Conservation (phyloP, 1,284 basidiomycete genomes). For the Ceratorhiza oryzae-sativae region DNA sequence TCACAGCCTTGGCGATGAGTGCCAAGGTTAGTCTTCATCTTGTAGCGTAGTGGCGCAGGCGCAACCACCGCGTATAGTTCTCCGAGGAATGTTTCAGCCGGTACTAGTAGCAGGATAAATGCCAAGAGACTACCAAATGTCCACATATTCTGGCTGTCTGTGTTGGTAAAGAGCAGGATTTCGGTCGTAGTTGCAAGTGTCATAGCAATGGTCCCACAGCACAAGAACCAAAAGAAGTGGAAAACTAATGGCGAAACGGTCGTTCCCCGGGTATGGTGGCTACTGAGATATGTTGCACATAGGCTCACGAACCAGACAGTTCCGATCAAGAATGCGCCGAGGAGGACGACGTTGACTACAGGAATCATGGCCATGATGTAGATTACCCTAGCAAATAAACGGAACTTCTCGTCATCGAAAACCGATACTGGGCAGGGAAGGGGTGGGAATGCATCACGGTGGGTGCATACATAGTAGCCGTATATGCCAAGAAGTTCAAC, state of each 20-base stretch:
- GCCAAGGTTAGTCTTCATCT: slow-evolving; percentile 1
- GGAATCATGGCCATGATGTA: slow-evolving; percentile 35
- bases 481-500: slow-evolving; percentile 29
- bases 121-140: slow-evolving; percentile 32
- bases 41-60: neutral
- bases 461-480: slow-evolving; percentile 33
- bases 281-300: slow-evolving; percentile 12
- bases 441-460: slow-evolving; percentile 21
- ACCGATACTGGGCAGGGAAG: slow-evolving; percentile 14
- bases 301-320: slow-evolving; percentile 28
- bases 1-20: slow-evolving; percentile 6
- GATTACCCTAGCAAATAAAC: slow-evolving; percentile 21
- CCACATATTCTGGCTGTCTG: slow-evolving; percentile 30
- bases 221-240: slow-evolving; percentile 32
- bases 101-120: slow-evolving; percentile 14
- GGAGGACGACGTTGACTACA: slow-evolving; percentile 6
- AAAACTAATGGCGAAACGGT: slow-evolving; percentile 11
- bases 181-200: slow-evolving; percentile 14
- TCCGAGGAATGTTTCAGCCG: slow-evolving; percentile 25
- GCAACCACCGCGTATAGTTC: slow-evolving; percentile 19
- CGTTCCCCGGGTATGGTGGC: neutral
- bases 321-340: slow-evolving; percentile 15
- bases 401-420: slow-evolving; percentile 18
- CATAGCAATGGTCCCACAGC: slow-evolving; percentile 16
- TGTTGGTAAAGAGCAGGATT: slow-evolving; percentile 19